Percentiles rank a stretch among this genome's conserved stretches.
These are phyloP conservation scores for Melampsora larici-populina DNA, from an alignment of 1,284 basidiomycete genomes.

Conservation along the genomic window DNA sequence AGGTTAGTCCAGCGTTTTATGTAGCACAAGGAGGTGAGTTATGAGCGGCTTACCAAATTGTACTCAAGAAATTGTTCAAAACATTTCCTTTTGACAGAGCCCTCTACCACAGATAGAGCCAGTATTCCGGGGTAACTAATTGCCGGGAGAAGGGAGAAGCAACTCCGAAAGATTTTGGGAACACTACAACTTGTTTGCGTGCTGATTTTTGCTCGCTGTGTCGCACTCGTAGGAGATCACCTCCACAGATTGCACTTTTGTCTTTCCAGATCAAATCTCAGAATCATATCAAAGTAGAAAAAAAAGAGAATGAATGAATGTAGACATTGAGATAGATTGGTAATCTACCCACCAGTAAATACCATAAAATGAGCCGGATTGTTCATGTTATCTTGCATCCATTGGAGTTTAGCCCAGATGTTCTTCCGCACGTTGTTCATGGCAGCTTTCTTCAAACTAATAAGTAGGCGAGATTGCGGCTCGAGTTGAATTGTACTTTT, in stretches of 20 bases:
- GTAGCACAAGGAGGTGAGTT: too few relatives aligned
- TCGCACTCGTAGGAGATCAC: background rate
- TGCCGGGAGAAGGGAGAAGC: background rate
- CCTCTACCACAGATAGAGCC: background rate
- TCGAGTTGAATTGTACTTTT: too few relatives aligned
- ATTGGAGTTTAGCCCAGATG: too few relatives aligned
- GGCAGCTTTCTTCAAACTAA: too few relatives aligned
- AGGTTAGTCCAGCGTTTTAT: too few relatives aligned
- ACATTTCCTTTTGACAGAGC: background rate
- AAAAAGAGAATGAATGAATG: background rate
- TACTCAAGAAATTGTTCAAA: slow-evolving; percentile 9
- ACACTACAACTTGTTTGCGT: background rate
- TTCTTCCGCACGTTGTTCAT: background rate
- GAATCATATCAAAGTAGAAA: background rate
- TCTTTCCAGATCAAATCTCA: background rate
- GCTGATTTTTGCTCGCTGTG: background rate
- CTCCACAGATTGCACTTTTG: background rate
- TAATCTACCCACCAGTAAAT: too few relatives aligned
- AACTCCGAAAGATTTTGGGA: background rate
- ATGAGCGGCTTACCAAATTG: background rate
- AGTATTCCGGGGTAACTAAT: background rate
- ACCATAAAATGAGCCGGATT: too few relatives aligned
- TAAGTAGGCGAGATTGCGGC: too few relatives aligned
- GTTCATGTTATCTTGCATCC: too few relatives aligned
- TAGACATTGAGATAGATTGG: background rate